Evolutionary conservation across 306 rosid genomes (phyloP).

Genomic region (peach (Prunus persica)): DNA sequence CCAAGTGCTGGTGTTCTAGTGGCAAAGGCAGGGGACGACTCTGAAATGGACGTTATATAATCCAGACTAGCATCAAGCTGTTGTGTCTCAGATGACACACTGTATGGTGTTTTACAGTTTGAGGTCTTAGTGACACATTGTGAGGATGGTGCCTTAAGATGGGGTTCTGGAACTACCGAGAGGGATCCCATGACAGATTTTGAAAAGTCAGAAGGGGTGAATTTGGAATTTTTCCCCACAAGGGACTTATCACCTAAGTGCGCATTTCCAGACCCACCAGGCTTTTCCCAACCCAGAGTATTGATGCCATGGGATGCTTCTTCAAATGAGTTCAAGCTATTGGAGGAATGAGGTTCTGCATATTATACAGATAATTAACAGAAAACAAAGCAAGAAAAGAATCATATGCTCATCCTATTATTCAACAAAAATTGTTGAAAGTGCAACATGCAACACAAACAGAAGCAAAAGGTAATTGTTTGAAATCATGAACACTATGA

Average conservation of each 20-base stretch:
- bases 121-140: constrained; percentile 32
- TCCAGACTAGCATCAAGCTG: constrained; percentile 30
- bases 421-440: background rate
- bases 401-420: constrained; percentile 3
- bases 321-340: constrained; percentile 32
- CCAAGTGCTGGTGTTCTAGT: constrained; percentile 30
- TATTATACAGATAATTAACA: background rate
- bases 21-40: constrained; percentile 21
- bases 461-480: background rate
- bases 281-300: constrained; percentile 33
- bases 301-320: constrained; percentile 28
- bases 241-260: constrained; percentile 36
- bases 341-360: constrained; percentile 45
- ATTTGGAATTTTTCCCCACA: constrained; percentile 23
- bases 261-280: constrained; percentile 21
- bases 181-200: constrained; percentile 36
- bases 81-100: constrained; percentile 34
- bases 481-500: background rate
- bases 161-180: constrained; percentile 39
- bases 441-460: background rate
- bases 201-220: constrained; percentile 36
- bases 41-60: constrained; percentile 20
- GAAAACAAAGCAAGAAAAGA: background rate
- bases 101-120: constrained; percentile 21
- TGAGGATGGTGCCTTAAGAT: constrained; percentile 25